A percentile compares a stretch with the other conserved stretches of the same genome.
Evolutionary conservation across 2,329 filamentous ascomycete genomes (phyloP).

Genomic region (Calonectria pseudoturangicola): DNA sequence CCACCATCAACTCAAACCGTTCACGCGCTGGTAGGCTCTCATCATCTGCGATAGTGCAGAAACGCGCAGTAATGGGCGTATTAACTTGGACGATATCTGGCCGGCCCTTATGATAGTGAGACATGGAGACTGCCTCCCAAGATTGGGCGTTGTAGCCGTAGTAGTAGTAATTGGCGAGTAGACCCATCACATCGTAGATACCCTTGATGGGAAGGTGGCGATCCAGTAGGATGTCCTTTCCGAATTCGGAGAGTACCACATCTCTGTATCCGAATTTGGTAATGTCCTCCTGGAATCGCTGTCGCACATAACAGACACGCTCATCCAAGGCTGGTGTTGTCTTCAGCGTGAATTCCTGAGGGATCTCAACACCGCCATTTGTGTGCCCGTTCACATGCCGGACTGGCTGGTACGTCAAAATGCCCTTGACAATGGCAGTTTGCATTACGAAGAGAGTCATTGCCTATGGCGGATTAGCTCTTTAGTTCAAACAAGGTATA

Average conservation of each 20-base stretch:
- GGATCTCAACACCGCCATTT: slow-evolving; percentile 23
- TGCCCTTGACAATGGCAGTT: slow-evolving; percentile 37
- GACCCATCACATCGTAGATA: slow-evolving; percentile 39
- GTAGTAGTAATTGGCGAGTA: slow-evolving; percentile 42
- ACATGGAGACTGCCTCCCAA: slow-evolving; percentile 44
- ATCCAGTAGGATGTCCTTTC: slow-evolving; percentile 38
- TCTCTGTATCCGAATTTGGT: slow-evolving; percentile 40
- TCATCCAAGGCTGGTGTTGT: slow-evolving; percentile 37
- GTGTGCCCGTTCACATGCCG: slow-evolving; percentile 31
- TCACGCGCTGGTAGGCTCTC: slow-evolving; percentile 22
- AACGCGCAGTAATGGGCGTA: slow-evolving; percentile 31
- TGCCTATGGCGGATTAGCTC: slow-evolving; percentile 29
- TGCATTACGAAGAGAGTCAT: slow-evolving; percentile 42
- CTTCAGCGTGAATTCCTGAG: slow-evolving; percentile 37
- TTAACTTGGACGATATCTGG: slow-evolving; percentile 43
- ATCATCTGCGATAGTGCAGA: slow-evolving; percentile 41
- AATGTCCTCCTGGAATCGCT: slow-evolving; percentile 36
- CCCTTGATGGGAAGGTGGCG: slow-evolving; percentile 42
- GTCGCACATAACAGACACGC: slow-evolving; percentile 36
- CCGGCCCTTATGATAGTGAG: slow-evolving; percentile 44
- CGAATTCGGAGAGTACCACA: slow-evolving; percentile 37
- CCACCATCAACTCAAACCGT: slow-evolving; percentile 36
- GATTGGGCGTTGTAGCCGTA: slow-evolving; percentile 40
- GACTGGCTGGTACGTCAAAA: slow-evolving; percentile 32
- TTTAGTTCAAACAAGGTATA: neutral